phyloP scores from a whole-genome alignment of 148 eudicot species.

The Cornus kousa region DNA sequence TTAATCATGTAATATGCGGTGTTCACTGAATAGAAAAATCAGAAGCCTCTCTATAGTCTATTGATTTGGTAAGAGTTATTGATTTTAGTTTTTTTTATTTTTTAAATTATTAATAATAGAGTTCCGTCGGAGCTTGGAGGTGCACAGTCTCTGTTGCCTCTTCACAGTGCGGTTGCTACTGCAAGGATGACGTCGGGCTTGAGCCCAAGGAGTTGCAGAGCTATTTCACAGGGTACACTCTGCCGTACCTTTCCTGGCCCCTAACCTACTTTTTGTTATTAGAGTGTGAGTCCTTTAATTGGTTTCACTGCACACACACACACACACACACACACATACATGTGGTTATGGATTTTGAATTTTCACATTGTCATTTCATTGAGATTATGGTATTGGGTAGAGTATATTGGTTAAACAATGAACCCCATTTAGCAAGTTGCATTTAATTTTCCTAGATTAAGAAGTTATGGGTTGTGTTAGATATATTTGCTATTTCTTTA shows the following conservation, averaged over 20 bases:
- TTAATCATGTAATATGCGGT: no score
- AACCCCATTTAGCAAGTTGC: background rate
- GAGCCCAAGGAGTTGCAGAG: slow-evolving; percentile 59
- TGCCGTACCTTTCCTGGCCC: slow-evolving; percentile 80
- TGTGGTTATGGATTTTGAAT: background rate
- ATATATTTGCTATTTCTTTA: background rate
- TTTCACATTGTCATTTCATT: background rate
- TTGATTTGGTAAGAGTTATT: no score
- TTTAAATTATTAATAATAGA: slow-evolving; percentile 19
- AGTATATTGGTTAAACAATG: background rate
- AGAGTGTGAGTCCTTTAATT: slow-evolving; percentile 14
- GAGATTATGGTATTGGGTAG: background rate
- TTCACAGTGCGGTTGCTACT: slow-evolving; percentile 63
- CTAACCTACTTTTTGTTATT: slow-evolving; percentile 38
- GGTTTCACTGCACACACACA: no score
- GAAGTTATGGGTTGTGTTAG: background rate
- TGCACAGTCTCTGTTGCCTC: slow-evolving; percentile 61
- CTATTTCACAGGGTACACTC: slow-evolving; percentile 86
- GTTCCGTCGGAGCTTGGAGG: slow-evolving; percentile 53
- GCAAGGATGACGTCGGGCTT: slow-evolving; percentile 79
- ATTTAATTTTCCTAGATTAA: background rate
- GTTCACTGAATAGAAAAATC: no score
- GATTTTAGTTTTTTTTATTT: background rate
- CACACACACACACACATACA: no score
- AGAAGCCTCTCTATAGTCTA: no score